These are phyloP conservation scores for Aspergillus sp. DNA, from an alignment of 2,329 filamentous ascomycete species.

Conservation along the genomic window DNA sequence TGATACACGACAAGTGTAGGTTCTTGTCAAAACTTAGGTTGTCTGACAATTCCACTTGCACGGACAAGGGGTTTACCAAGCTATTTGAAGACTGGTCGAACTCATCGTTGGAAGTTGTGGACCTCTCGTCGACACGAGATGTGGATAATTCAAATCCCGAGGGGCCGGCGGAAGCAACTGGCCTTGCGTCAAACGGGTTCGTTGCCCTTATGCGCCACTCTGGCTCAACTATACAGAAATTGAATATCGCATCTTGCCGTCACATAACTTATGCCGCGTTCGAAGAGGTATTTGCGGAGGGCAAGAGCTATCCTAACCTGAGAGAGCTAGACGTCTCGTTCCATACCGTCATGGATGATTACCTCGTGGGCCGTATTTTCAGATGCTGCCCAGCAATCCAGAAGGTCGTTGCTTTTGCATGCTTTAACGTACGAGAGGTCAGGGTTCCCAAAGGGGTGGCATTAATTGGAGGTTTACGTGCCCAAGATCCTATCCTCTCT, in stretches of 20 bases:
- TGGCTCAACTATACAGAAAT: conserved; percentile 59
- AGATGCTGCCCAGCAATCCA: conserved; percentile 47
- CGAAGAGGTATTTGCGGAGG: conserved; percentile 67
- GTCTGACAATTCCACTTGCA: conserved; percentile 72
- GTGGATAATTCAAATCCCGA: conserved; percentile 70
- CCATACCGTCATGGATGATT: conserved; percentile 46
- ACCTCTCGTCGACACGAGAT: conserved; percentile 76
- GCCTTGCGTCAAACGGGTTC: conserved; percentile 75
- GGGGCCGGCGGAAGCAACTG: conserved; percentile 62
- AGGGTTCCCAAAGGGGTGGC: conserved; percentile 58
- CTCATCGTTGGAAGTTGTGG: conserved; percentile 66
- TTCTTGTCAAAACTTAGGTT: conserved; percentile 75
- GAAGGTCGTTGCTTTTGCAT: conserved; percentile 63
- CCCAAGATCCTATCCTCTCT: conserved; percentile 54
- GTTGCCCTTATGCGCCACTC: conserved; percentile 82
- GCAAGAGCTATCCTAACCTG: conserved; percentile 66
- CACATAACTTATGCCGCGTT: conserved; percentile 75
- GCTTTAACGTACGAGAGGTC: conserved; percentile 59
- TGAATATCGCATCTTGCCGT: conserved; percentile 82
- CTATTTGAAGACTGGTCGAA: conserved; percentile 80
- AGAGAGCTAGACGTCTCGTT: conserved; percentile 76
- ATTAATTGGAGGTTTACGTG: conserved; percentile 60
- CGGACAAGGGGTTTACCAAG: conserved; percentile 68
- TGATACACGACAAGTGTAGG: conserved; percentile 69
- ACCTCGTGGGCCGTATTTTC: conserved; percentile 46